Conservation (phyloP, 257 asterid species). For the Przewalskia tangutica region DNA sequence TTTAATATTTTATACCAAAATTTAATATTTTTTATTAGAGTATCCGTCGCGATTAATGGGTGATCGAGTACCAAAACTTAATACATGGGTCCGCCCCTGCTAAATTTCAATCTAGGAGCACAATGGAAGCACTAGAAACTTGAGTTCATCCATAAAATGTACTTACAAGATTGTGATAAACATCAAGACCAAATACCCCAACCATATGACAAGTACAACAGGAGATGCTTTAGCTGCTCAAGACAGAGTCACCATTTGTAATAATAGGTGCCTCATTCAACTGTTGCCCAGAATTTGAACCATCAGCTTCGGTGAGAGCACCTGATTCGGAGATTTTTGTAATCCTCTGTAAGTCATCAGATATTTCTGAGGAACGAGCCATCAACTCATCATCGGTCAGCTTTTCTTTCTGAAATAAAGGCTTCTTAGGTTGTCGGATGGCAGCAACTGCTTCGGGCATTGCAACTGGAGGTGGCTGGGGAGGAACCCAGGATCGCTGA, state of each 20-base stretch:
- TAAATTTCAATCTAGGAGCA: neutral
- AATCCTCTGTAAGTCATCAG: slow-evolving; percentile 60
- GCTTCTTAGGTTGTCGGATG: slow-evolving; percentile 77
- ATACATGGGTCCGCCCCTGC: too few species aligned
- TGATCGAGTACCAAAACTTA: too few species aligned
- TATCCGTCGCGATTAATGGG: too few species aligned
- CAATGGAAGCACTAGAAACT: neutral
- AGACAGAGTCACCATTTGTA: slow-evolving; percentile 24
- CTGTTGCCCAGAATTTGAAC: slow-evolving; percentile 19
- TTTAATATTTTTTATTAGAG: too few species aligned
- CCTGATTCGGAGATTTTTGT: slow-evolving; percentile 66
- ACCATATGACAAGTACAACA: neutral
- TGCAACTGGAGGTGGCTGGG: slow-evolving; percentile 86
- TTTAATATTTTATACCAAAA: too few species aligned
- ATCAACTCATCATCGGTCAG: slow-evolving; percentile 43
- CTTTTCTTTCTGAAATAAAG: slow-evolving; percentile 33
- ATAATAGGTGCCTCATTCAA: slow-evolving; percentile 27
- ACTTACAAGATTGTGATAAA: neutral
- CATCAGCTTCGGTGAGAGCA: slow-evolving; percentile 28
- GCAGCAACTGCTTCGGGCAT: slow-evolving; percentile 93
- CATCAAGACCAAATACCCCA: neutral
- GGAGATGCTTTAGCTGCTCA: neutral
- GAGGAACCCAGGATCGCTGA: slow-evolving; percentile 82
- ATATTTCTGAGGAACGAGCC: slow-evolving; percentile 28
- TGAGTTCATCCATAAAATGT: neutral